Conservation (phyloP, 176 grass and related monocot genomes). For the Secale cereale region DNA sequence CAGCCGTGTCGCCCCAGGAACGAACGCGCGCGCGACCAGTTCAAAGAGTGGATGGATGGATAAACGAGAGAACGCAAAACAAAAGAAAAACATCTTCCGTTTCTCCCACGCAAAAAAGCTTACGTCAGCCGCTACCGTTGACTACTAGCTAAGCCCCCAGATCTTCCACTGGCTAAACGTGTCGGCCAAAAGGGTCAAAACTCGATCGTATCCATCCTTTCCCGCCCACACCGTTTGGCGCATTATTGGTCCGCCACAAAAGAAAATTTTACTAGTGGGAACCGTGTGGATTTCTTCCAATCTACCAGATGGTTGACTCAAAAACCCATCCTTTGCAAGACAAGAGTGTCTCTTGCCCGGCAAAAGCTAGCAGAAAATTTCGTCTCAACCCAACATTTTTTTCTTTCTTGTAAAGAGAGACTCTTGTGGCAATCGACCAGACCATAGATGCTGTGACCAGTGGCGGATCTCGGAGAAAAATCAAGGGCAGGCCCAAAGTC, state of each 20-base stretch:
- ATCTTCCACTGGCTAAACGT: constrained; percentile 33
- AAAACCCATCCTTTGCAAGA: not conserved
- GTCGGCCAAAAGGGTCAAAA: constrained; percentile 10
- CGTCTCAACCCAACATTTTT: not conserved
- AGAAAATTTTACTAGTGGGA: not conserved
- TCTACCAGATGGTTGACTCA: not conserved
- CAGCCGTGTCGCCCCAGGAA: constrained; percentile 4
- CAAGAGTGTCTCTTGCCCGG: not conserved
- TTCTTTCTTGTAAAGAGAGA: too few species aligned
- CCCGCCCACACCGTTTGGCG: not conserved
- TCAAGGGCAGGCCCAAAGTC: too few species aligned
- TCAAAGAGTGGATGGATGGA: constrained; percentile 20
- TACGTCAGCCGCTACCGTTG: not conserved
- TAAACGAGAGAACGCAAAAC: not conserved
- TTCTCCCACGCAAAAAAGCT: not conserved
- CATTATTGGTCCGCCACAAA: not conserved
- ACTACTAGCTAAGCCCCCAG: not conserved
- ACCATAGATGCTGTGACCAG: too few species aligned
- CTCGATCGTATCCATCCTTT: not conserved
- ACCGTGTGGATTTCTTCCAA: not conserved
- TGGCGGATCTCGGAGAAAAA: too few species aligned
- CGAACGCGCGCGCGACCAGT: constrained; percentile 16
- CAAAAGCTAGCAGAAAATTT: not conserved
- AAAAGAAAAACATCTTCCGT: not conserved
- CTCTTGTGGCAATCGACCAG: too few species aligned